Evolutionary conservation across 805 yeast genomes (phyloP), one percentile per base, ranked within the genome.

Genomic region (Jamesozyma rosinii): DNA sequence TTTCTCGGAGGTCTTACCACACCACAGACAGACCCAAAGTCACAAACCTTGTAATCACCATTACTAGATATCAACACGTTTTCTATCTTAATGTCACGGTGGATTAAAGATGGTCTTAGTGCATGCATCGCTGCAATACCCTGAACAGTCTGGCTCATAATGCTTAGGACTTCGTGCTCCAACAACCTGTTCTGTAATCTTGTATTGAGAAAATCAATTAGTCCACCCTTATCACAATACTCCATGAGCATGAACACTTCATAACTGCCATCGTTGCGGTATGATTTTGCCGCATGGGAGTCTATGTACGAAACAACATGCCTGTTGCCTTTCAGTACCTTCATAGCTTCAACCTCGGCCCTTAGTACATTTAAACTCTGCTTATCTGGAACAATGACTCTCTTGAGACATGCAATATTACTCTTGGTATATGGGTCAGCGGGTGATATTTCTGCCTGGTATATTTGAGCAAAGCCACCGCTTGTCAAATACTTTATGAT

Each of bases 291-390:
- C 8, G 98, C 98, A 66, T 92, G 95, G 1, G 96, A 86, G 62
- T 92, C 98, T 40, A 88, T 83, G 61, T 92, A 92, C 3, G 86
- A 79, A 2, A 92, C 99, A 46, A 92, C 79, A 59, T 81, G 81
- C 34, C 75, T 74, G 48, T 83, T 76, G 3, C 94, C 95, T 48
- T 79, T 71, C 36, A 92, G 70, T 24, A 95, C 71, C 64, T 86
- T 83, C 98, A 92, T 92, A 14, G 97, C 95, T 57, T 92, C 98
- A 13, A 92, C 98, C 63, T 92, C 99, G 36, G 94, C 95, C 48
- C 97, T 70, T 38, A 92, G 69, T 22, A 82, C 74, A 55, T 84
- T 86, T 61, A 92, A 71, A 38, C 83, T 84, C 54, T 77, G 75
- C 63, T 92, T 92, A 59, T 83, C 86, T 4, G 97, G 97, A 3